Evolutionary conservation across 495 filamentous ascomycete genomes (phyloP).

Genomic region (Cetradonia linearis): DNA sequence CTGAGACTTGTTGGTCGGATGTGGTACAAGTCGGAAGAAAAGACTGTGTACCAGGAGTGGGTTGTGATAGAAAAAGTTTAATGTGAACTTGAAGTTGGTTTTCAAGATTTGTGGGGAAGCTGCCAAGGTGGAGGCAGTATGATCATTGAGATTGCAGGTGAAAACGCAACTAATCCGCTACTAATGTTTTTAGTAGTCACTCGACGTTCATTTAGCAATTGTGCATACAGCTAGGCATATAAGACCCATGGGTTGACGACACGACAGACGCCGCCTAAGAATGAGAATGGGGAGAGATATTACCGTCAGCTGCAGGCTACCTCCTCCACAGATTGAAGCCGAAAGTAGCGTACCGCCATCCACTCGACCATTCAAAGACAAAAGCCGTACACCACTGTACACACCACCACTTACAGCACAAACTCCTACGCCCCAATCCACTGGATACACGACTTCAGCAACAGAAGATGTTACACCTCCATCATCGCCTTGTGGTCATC

Average conservation of each 20-base stretch:
- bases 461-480: background rate
- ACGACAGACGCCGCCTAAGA: background rate
- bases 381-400: background rate
- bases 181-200: background rate
- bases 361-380: background rate
- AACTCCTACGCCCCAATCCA: background rate
- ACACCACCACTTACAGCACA: background rate
- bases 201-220: background rate
- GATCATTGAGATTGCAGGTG: background rate
- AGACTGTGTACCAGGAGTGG: background rate
- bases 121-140: background rate
- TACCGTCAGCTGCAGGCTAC: background rate
- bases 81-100: background rate
- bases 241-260: background rate
- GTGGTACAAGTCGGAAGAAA: background rate
- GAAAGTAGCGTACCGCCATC: background rate
- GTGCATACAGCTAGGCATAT: background rate
- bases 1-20: background rate
- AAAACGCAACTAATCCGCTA: background rate
- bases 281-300: background rate
- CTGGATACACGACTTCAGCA: background rate
- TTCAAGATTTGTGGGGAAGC: background rate
- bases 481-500: background rate
- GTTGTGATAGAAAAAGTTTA: background rate
- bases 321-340: background rate